Base-by-base conservation (phyloP, 257 asterid genomes). In the Henckelia pumila region DNA sequence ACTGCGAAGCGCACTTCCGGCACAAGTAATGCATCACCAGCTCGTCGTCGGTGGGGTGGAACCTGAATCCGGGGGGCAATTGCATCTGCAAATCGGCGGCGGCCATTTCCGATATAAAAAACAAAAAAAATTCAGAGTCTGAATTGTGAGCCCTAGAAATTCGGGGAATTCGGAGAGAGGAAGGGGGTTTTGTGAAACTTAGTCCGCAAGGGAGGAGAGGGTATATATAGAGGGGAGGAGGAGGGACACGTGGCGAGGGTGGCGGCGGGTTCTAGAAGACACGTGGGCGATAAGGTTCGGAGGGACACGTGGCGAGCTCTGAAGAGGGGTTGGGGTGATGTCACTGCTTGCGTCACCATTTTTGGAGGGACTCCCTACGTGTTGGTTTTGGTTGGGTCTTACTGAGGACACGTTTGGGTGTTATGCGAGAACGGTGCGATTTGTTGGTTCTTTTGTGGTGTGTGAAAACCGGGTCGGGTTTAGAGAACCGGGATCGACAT, bases 31-130 rank as follows among this genome's bases (percentile, higher is more conserved):
- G 81, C 77, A 61, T 61, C 68, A 82, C 87, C 0, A 82, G 79
- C 29, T 82, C 87, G 64, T 82, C 87, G 75, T 82, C 87, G 8
- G 83, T 79, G 0, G 87, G 87, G 22, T 82, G 87, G 37, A 82
- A 82, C 21, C 85, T 63, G 16, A 82, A 82, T 9, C 87, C 87
- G n/a, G 85, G 77, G 0, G 87, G 87, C 56, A 82, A 71, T 5
- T 72, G 87, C 59, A 79, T 71, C 9, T 72, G 80, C 49, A 82
- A 67, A 63, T 77, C 66, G 3, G 71, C 67, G 3, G 71, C 60
- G 65, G 20, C 28, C 71, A 66, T 66, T 26, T 40, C 30, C 5
- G 30, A 28, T 28, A 28, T 26, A 28, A 28, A 28, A 28, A 28
- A 28, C 5, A 28, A 2, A 28, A 28, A 28, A 28, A 28, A 28